A percentile compares a stretch with the other conserved stretches of the same genome.
Conservation (phyloP, 192 early-diverging fungal species). For the Backusella psychrophila region DNA sequence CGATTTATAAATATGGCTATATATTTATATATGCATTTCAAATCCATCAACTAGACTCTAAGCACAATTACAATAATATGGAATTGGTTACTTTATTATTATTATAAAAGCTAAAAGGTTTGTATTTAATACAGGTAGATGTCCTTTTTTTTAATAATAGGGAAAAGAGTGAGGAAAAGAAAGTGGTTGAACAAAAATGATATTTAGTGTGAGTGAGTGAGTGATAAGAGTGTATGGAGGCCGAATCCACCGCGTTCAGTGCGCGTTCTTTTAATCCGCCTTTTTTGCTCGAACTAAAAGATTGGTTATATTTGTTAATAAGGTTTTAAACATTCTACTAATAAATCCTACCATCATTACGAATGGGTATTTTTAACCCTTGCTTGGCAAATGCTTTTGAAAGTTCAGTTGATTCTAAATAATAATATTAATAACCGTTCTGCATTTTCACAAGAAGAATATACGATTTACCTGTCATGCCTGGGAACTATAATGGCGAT, state of each 20-base stretch:
- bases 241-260: not conserved
- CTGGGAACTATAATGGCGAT: constrained; percentile 52
- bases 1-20: no score
- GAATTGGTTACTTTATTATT: not conserved
- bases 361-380: constrained; percentile 78
- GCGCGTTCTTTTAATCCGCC: constrained; percentile 4
- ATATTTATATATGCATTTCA: not conserved
- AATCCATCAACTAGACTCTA: no score
- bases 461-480: constrained; percentile 66
- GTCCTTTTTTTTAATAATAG: not conserved
- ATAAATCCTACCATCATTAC: constrained; percentile 52
- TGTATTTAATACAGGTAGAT: not conserved
- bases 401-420: constrained; percentile 69
- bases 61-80: not conserved
- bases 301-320: not conserved
- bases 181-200: not conserved
- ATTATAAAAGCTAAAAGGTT: not conserved
- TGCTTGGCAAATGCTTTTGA: constrained; percentile 78
- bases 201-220: not conserved
- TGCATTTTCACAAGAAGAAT: not conserved
- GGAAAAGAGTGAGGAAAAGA: no score
- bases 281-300: constrained; percentile 16
- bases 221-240: not conserved
- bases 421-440: not conserved
- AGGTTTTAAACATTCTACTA: not conserved